Evolutionary conservation across 1,284 basidiomycete species (phyloP).

Genomic region (Clitocybe nebularis): DNA sequence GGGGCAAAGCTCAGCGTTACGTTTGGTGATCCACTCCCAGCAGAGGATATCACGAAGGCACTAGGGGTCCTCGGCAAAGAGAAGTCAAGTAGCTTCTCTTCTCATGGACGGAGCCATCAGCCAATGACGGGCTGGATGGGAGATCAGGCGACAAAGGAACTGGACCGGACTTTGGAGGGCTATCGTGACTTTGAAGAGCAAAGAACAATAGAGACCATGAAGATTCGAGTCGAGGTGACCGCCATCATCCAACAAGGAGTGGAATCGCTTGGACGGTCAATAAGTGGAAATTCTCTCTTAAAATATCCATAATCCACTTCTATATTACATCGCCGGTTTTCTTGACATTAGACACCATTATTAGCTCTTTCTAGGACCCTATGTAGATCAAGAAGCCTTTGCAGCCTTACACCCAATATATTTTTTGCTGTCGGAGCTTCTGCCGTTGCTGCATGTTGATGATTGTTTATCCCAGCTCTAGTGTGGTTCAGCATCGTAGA

Average conservation of each 20-base stretch:
- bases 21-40: slow-evolving; percentile 64
- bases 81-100: too few relatives aligned
- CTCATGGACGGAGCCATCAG: too few relatives aligned
- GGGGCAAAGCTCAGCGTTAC: slow-evolving; percentile 64
- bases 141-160: slow-evolving; percentile 7
- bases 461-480: too few relatives aligned
- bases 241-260: slow-evolving; percentile 56
- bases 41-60: slow-evolving; percentile 33
- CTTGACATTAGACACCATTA: neutral
- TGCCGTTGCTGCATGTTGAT: too few relatives aligned
- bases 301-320: neutral
- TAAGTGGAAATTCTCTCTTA: slow-evolving; percentile 25
- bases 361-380: slow-evolving; percentile 9
- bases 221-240: slow-evolving; percentile 52
- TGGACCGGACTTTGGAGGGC: neutral
- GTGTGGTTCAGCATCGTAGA: too few relatives aligned
- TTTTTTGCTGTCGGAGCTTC: too few relatives aligned
- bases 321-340: neutral
- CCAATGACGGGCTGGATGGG: slow-evolving; percentile 15
- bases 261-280: slow-evolving; percentile 51
- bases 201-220: slow-evolving; percentile 24
- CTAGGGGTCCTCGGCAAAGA: slow-evolving; percentile 12
- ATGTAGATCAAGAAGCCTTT: slow-evolving; percentile 14
- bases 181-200: slow-evolving; percentile 1
- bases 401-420: too few relatives aligned